A percentile compares a stretch with the other conserved stretches of the same genome.
phyloP scores from a whole-genome alignment of 1,284 basidiomycete species.

The Cystobasidium slooffiae region DNA sequence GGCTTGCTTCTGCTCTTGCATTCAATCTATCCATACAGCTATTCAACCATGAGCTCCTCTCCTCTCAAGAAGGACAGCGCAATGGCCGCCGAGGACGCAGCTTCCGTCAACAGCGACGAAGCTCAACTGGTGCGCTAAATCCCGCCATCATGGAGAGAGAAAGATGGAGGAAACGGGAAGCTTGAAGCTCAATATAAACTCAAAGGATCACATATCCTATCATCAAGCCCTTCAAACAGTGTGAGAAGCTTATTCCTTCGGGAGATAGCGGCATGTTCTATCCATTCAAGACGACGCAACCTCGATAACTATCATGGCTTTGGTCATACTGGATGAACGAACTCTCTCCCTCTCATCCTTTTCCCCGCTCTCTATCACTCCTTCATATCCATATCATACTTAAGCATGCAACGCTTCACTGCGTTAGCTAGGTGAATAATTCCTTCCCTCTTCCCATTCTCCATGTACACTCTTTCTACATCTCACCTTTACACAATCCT shows the following conservation, averaged over 20 bases:
- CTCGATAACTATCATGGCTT: neutral
- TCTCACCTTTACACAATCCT: conserved; percentile 8
- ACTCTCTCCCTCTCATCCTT: neutral
- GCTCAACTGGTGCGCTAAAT: conserved; percentile 38
- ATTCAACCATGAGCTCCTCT: conserved; percentile 15
- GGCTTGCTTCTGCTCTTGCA: conserved; percentile 2
- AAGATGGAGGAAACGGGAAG: neutral
- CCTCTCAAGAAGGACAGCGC: conserved; percentile 17
- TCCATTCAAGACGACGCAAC: neutral
- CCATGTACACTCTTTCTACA: neutral
- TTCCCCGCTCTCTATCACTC: neutral
- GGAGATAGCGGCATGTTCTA: neutral
- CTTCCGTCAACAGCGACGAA: conserved; percentile 40
- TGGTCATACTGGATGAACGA: neutral
- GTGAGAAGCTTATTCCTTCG: too few relatives aligned
- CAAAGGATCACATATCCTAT: neutral
- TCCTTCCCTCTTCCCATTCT: neutral
- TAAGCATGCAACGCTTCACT: neutral
- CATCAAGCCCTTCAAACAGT: neutral
- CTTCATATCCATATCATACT: too few relatives aligned
- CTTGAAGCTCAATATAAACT: neutral
- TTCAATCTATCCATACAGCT: neutral
- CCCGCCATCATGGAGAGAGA: neutral
- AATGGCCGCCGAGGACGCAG: neutral
- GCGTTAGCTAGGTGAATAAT: conserved; percentile 19